Percentiles rank a stretch among this genome's conserved stretches.
phyloP scores from a whole-genome alignment of 1,139 yeast genomes.

The Taphrina confusa region DNA sequence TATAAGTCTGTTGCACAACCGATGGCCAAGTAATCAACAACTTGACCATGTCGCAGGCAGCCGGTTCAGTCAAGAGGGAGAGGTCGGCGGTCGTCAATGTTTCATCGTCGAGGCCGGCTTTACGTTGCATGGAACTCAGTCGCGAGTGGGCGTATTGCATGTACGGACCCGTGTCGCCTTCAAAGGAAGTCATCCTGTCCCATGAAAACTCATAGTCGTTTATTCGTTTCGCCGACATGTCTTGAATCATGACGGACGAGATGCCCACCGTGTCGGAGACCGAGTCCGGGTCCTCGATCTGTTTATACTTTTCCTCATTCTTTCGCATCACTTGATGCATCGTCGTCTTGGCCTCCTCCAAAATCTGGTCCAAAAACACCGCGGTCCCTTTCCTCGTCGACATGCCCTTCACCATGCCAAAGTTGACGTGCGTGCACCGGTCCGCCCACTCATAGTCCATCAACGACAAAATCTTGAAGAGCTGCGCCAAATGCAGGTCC shows the following conservation, averaged over 20 bases:
- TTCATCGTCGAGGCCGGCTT: slow-evolving; percentile 51
- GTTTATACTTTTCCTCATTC: slow-evolving; percentile 87
- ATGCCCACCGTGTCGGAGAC: slow-evolving; percentile 96
- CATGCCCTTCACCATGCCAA: slow-evolving; percentile 99
- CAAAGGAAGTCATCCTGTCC: slow-evolving; percentile 97
- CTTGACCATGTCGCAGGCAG: slow-evolving; percentile 73
- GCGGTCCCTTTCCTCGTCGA: slow-evolving; percentile 98
- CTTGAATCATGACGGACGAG: slow-evolving; percentile 98
- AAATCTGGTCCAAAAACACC: slow-evolving; percentile 89
- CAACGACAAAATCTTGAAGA: slow-evolving; percentile 89
- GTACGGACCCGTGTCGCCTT: slow-evolving; percentile 99
- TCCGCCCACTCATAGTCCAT: slow-evolving; percentile 90
- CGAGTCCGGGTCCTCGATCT: slow-evolving; percentile 90
- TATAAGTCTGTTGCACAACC: slow-evolving; percentile 75
- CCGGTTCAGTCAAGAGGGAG: slow-evolving; percentile 71
- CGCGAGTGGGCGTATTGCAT: slow-evolving; percentile 98
- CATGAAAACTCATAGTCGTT: slow-evolving; percentile 96
- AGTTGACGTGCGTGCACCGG: slow-evolving; percentile 77
- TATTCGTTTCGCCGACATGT: slow-evolving; percentile 96
- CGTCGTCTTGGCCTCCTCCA: slow-evolving; percentile 89
- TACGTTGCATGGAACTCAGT: slow-evolving; percentile 91
- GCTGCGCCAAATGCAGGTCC: slow-evolving; percentile 90
- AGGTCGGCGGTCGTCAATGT: slow-evolving; percentile 61
- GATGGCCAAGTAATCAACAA: slow-evolving; percentile 90
- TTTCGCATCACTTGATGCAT: slow-evolving; percentile 98